phyloP scores from a whole-genome alignment of 768 basidiomycete genomes.

The Boletus reticulatus region DNA sequence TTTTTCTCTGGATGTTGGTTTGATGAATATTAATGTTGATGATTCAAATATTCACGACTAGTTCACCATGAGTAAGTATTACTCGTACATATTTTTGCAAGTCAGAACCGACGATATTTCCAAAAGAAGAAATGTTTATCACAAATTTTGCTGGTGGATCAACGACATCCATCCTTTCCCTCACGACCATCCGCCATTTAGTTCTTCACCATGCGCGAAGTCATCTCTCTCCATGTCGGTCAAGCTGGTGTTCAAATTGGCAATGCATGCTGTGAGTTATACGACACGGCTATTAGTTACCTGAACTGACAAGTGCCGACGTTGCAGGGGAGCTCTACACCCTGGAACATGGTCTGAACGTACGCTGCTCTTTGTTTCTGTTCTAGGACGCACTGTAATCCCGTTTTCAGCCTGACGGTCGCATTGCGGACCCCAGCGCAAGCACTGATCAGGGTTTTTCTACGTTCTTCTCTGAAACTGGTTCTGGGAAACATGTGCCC shows the following conservation, averaged over 20 bases:
- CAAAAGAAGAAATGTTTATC: slow-evolving; percentile 16
- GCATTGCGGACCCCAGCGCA: slow-evolving; percentile 55
- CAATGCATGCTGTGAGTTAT: slow-evolving; percentile 88
- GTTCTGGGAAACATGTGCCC: slow-evolving; percentile 93
- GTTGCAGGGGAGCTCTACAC: slow-evolving; percentile 93
- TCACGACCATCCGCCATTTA: slow-evolving; percentile 12
- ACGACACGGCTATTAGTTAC: background rate
- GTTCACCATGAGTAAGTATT: too few relatives aligned
- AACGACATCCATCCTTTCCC: slow-evolving; percentile 2
- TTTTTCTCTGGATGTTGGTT: too few relatives aligned
- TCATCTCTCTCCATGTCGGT: slow-evolving; percentile 94
- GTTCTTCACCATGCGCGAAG: slow-evolving; percentile 69
- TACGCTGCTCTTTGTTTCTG: slow-evolving; percentile 40
- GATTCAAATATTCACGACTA: too few relatives aligned
- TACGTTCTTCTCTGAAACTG: slow-evolving; percentile 97
- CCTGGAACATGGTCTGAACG: slow-evolving; percentile 94
- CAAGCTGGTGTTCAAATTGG: slow-evolving; percentile 95
- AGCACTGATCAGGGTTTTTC: slow-evolving; percentile 84
- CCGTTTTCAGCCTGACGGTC: slow-evolving; percentile 78
- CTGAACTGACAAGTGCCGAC: slow-evolving; percentile 7
- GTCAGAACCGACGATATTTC: slow-evolving; percentile 19
- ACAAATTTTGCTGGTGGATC: slow-evolving; percentile 12
- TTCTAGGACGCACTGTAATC: slow-evolving; percentile 13
- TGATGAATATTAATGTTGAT: too few relatives aligned
- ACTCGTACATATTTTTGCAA: too few relatives aligned